phyloP scores from a whole-genome alignment of 768 basidiomycete species.

The Pulveroboletus frians region DNA sequence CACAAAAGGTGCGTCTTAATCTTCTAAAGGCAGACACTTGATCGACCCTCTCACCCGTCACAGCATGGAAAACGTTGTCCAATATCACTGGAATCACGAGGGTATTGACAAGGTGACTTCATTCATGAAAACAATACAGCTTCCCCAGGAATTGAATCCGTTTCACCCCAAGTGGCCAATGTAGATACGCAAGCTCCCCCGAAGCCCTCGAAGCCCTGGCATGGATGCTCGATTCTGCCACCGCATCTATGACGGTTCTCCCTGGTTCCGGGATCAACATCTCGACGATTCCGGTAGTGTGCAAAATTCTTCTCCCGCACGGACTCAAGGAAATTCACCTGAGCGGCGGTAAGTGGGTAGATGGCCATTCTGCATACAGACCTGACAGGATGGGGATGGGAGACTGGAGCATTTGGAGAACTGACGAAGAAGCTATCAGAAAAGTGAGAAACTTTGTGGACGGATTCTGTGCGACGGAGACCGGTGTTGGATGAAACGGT shows the following conservation, averaged over 20 bases:
- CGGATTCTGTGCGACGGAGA: not conserved
- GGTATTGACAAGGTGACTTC: slow-evolving; percentile 65
- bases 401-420: slow-evolving; percentile 70
- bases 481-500: not conserved
- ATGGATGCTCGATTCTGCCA: slow-evolving; percentile 33
- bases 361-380: slow-evolving; percentile 47
- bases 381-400: slow-evolving; percentile 66
- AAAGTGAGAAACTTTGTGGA: slow-evolving; percentile 49
- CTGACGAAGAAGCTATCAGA: slow-evolving; percentile 47
- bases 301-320: slow-evolving; percentile 46
- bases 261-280: slow-evolving; percentile 75
- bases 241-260: slow-evolving; percentile 39
- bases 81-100: slow-evolving; percentile 64
- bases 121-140: not conserved
- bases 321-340: slow-evolving; percentile 69
- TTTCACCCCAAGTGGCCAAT: slow-evolving; percentile 46
- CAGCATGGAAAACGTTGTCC: slow-evolving; percentile 40
- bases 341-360: slow-evolving; percentile 64
- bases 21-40: not conserved
- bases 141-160: not conserved
- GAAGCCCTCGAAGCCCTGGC: slow-evolving; percentile 40
- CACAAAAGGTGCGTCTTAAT: slow-evolving; percentile 40
- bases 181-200: slow-evolving; percentile 32
- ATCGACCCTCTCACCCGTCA: not conserved
- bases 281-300: slow-evolving; percentile 44